Conservation (phyloP, 345 rosid genomes). For the Streptanthus diversifolius region DNA sequence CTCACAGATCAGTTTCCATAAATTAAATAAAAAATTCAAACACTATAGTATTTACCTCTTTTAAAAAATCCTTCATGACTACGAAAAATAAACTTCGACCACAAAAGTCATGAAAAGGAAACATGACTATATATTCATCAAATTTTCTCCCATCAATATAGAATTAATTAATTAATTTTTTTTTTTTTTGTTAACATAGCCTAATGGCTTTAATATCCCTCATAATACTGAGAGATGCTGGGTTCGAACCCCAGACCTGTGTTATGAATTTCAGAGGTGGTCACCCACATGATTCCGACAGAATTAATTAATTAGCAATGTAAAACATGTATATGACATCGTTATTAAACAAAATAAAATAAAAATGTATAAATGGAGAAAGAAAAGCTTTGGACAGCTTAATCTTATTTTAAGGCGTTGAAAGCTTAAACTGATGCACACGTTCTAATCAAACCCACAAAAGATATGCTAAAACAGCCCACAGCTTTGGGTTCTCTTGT, state of each 20-base stretch:
- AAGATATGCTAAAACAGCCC: conserved; percentile 20
- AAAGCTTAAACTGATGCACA: conserved; percentile 26
- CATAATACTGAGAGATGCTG: too few relatives aligned
- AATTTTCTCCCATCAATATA: background rate
- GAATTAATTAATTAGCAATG: background rate
- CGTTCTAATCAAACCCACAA: conserved; percentile 25
- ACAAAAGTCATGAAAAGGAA: background rate
- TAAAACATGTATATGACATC: background rate
- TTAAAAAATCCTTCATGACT: background rate
- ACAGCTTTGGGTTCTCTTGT: conserved; percentile 30
- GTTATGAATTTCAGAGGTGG: too few relatives aligned
- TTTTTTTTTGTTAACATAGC: too few relatives aligned
- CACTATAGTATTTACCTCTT: background rate
- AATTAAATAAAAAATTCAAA: background rate
- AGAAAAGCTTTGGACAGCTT: background rate
- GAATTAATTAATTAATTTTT: background rate
- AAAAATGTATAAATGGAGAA: background rate
- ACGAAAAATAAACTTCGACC: background rate
- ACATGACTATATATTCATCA: background rate
- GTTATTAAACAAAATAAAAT: background rate
- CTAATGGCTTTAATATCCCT: too few relatives aligned
- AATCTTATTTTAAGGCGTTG: conserved; percentile 25
- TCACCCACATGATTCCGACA: too few relatives aligned
- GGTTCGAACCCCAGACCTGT: too few relatives aligned
- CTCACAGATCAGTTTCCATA: background rate